Conservation (phyloP, 2,329 filamentous ascomycete genomes). For the Arthrobotrys entomopaga region DNA sequence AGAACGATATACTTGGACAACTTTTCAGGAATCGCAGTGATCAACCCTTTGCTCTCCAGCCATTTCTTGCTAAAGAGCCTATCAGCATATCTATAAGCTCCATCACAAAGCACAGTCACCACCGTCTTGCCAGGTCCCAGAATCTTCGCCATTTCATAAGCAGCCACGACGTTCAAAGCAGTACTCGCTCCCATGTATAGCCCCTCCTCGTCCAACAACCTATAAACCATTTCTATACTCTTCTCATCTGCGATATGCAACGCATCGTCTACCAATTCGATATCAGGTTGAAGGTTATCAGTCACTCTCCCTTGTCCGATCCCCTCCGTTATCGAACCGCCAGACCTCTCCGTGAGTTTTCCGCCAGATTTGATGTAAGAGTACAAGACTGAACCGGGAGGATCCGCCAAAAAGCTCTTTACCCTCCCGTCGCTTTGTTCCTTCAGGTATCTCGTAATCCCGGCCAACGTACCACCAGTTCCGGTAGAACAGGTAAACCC, state of each 20-base stretch:
- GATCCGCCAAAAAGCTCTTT: slow-evolving; percentile 90
- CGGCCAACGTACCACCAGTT: slow-evolving; percentile 89
- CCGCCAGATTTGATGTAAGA: slow-evolving; percentile 89
- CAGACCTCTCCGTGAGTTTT: slow-evolving; percentile 80
- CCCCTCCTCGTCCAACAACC: slow-evolving; percentile 94
- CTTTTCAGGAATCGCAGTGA: slow-evolving; percentile 82
- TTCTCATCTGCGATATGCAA: slow-evolving; percentile 89
- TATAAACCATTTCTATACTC: slow-evolving; percentile 97
- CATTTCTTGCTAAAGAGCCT: slow-evolving; percentile 90
- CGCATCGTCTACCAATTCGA: slow-evolving; percentile 84
- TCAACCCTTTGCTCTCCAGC: slow-evolving; percentile 84
- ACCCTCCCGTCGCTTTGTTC: slow-evolving; percentile 79
- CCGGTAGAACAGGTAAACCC: slow-evolving; percentile 96
- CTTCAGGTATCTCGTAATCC: slow-evolving; percentile 88
- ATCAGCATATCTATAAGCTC: slow-evolving; percentile 97
- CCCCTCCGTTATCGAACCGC: slow-evolving; percentile 93
- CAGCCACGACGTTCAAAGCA: slow-evolving; percentile 92
- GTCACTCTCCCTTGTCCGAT: slow-evolving; percentile 97
- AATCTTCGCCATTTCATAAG: slow-evolving; percentile 90
- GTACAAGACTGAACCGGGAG: slow-evolving; percentile 91
- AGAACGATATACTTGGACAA: slow-evolving; percentile 94
- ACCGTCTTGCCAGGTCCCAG: slow-evolving; percentile 88
- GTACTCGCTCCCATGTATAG: slow-evolving; percentile 94
- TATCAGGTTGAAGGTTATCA: slow-evolving; percentile 88
- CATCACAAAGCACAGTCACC: slow-evolving; percentile 93